A percentile compares a stretch with the other conserved stretches of the same genome.
Conservation (phyloP, 305 asterid genomes). For the Lippia alba region DNA sequence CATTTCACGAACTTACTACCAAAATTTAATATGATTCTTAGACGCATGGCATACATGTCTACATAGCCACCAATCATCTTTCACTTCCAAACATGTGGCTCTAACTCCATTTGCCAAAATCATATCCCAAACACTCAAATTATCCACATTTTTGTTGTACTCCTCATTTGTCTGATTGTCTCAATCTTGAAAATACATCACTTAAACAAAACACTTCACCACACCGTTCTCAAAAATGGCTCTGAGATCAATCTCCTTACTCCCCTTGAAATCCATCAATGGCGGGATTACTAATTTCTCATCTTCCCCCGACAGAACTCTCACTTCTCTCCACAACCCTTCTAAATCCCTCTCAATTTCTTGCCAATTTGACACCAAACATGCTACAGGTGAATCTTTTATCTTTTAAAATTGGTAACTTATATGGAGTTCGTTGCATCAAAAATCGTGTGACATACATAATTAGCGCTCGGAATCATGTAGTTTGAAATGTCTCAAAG, state of each 20-base stretch:
- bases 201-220: background rate
- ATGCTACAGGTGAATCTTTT: constrained; percentile 38
- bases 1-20: no score
- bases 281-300: constrained; percentile 35
- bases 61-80: constrained; percentile 15
- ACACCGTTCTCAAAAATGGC: constrained; percentile 56
- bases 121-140: constrained; percentile 21
- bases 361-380: constrained; percentile 40
- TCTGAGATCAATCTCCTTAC: constrained; percentile 58
- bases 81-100: constrained; percentile 28
- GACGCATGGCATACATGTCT: constrained; percentile 8
- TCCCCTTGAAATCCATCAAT: constrained; percentile 57
- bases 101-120: background rate
- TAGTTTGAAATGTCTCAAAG: no score
- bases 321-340: constrained; percentile 37
- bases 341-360: constrained; percentile 46
- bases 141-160: background rate
- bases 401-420: no score
- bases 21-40: no score
- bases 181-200: background rate
- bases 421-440: no score
- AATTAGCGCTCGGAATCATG: no score
- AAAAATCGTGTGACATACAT: no score
- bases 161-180: background rate
- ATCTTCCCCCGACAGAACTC: constrained; percentile 28